Conservation (phyloP, 169 alveolate species). For the Plasmodium vivax region DNA sequence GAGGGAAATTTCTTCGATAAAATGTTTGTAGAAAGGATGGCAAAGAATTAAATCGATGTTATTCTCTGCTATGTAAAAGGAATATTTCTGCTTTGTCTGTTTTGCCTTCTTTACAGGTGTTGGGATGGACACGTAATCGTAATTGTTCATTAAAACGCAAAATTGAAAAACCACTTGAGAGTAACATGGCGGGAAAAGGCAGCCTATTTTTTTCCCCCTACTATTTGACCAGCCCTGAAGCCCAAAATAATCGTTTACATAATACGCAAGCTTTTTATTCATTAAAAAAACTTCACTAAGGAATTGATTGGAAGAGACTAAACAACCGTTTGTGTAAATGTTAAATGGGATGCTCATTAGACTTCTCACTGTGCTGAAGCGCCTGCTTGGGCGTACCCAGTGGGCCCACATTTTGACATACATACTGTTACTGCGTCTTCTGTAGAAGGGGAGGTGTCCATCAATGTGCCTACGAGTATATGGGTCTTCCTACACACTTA, state of each 20-base stretch:
- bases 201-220: slow-evolving; percentile 23
- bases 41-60: slow-evolving; percentile 64
- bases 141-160: slow-evolving; percentile 60
- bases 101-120: slow-evolving; percentile 62
- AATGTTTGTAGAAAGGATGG: slow-evolving; percentile 75
- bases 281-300: slow-evolving; percentile 31
- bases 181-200: slow-evolving; percentile 73
- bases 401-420: background rate
- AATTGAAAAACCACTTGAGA: slow-evolving; percentile 52
- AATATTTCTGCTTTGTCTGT: slow-evolving; percentile 60
- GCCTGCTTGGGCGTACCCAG: background rate
- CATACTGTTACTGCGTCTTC: background rate
- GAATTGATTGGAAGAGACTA: slow-evolving; percentile 25
- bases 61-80: slow-evolving; percentile 67
- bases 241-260: slow-evolving; percentile 54
- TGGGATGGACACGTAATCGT: slow-evolving; percentile 63
- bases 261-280: slow-evolving; percentile 52
- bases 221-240: background rate
- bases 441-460: background rate
- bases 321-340: slow-evolving; percentile 32
- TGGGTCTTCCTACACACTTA: background rate
- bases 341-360: slow-evolving; percentile 25
- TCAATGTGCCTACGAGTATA: background rate
- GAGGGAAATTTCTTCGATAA: slow-evolving; percentile 60
- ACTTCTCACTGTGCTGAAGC: slow-evolving; percentile 33